Conservation (phyloP, 2,329 filamentous ascomycete species). For the Cladosporium sp. region DNA sequence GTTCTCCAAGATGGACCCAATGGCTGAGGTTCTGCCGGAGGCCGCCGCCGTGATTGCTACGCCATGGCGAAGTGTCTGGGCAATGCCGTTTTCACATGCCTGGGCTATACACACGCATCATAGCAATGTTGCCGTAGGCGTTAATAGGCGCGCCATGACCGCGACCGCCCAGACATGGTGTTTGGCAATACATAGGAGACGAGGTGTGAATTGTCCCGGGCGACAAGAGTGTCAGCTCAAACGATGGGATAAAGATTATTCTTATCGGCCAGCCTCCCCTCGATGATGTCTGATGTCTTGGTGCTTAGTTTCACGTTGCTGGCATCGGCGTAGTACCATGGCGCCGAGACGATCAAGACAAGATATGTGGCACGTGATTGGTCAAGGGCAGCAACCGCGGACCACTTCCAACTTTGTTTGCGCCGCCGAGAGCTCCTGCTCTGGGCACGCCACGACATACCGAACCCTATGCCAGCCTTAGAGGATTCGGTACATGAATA, state of each 20-base stretch:
- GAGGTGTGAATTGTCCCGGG: neutral
- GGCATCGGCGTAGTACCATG: neutral
- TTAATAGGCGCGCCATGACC: neutral
- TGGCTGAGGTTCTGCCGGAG: neutral
- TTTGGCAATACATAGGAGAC: neutral
- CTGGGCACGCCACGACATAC: constrained; percentile 12
- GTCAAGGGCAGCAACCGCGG: neutral
- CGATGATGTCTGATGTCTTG: neutral
- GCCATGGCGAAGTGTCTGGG: neutral
- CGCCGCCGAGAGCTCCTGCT: constrained; percentile 5
- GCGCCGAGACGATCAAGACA: neutral
- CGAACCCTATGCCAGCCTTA: constrained; percentile 9
- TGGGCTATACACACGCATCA: neutral
- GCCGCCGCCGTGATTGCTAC: neutral
- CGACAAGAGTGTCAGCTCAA: neutral
- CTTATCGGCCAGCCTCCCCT: neutral
- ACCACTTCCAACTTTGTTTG: constrained; percentile 14
- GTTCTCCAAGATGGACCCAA: neutral
- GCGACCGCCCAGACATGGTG: neutral
- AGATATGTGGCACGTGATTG: neutral
- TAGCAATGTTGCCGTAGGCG: no score
- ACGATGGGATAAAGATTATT: neutral
- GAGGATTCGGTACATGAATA: neutral
- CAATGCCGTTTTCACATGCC: neutral
- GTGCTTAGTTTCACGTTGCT: neutral